Evolutionary conservation across 768 basidiomycete species (phyloP), one percentile per base, ranked within the genome.

Genomic region (Agaricus blazei): DNA sequence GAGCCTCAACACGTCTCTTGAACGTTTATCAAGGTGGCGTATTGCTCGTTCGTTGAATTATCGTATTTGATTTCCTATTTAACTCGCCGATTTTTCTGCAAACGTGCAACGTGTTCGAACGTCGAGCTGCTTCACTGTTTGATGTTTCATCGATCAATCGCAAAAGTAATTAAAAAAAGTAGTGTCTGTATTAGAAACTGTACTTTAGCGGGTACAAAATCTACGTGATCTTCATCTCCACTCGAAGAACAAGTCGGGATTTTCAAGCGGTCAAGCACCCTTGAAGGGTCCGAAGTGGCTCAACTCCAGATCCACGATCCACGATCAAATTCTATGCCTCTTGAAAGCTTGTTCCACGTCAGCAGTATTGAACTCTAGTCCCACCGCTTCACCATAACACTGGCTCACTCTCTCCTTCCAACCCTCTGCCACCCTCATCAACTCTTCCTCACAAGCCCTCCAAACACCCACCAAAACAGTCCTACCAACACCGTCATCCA

Each of bases 381-480:
- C 69, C 27, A 89, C 68, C 1, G 76, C 80, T 48, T 90, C 91
- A 15, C 75, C 76, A 68, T 96, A 98, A 64, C 92, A 91, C 65
- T 88, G 84, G 9, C 76, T 70, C 59, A 97, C 88, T 58, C 87
- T 74, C 57, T 77, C 83, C 48, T 66, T 67, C 70, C 90, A 93
- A 44, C 80, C 69, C 59, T 87, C 83, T 7, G 87, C 89, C 60
- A 93, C 78, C 58, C 81, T 79, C 58, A 87, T 68, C 56, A 97
- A 66, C 63, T 94, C 92, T 51, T 88, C 86, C 67, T 95, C 92
- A 68, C 92, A 92, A 36, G 91, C 86, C 64, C 83, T 90, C 94
- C 94, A 97, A 2, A 96, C 93, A 3, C 84, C 87, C 70, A 56
- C 83, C 81, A 36, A 76, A 77, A 31, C 73, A 72, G 58, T 72